These are phyloP conservation scores for Glarea lozoyensis DNA, from an alignment of 495 filamentous ascomycete genomes.

Conservation along the genomic window DNA sequence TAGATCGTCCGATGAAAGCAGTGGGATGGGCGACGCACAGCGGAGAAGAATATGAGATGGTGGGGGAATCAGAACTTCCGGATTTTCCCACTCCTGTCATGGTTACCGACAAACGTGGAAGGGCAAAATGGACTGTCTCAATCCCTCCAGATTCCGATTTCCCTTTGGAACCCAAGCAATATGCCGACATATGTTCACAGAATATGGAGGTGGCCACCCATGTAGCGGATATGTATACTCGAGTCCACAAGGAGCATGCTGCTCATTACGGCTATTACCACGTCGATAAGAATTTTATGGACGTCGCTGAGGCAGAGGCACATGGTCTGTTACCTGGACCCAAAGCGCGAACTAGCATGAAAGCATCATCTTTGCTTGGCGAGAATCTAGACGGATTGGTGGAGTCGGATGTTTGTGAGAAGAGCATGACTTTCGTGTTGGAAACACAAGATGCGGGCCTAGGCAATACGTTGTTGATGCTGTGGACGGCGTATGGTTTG, in stretches of 20 bases:
- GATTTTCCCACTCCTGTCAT: conserved; percentile 50
- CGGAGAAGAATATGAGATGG: conserved; percentile 38
- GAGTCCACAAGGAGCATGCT: conserved; percentile 28
- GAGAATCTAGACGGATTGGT: conserved; percentile 25
- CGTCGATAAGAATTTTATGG: conserved; percentile 54
- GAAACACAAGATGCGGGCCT: conserved; percentile 59
- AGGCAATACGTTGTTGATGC: conserved; percentile 56
- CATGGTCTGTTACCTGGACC: conserved; percentile 42
- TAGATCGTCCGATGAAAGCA: conserved; percentile 16
- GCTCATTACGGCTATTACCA: conserved; percentile 43
- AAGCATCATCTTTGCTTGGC: conserved; percentile 25
- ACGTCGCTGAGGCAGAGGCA: conserved; percentile 53
- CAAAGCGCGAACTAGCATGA: conserved; percentile 15
- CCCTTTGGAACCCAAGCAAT: conserved; percentile 49
- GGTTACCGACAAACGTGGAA: conserved; percentile 45
- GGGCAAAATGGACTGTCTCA: conserved; percentile 58
- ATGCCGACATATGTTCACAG: conserved; percentile 50
- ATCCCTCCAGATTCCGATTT: conserved; percentile 51
- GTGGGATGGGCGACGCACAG: conserved; percentile 25
- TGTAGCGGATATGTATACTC: conserved; percentile 36
- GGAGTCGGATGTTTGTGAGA: conserved; percentile 46
- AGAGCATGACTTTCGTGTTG: conserved; percentile 60
- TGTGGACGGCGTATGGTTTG: conserved; percentile 71
- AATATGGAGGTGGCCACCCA: conserved; percentile 44
- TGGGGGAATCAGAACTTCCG: conserved; percentile 39